These are phyloP conservation scores for Gossypium australe DNA, from an alignment of 345 rosid species.

Conservation along the genomic window DNA sequence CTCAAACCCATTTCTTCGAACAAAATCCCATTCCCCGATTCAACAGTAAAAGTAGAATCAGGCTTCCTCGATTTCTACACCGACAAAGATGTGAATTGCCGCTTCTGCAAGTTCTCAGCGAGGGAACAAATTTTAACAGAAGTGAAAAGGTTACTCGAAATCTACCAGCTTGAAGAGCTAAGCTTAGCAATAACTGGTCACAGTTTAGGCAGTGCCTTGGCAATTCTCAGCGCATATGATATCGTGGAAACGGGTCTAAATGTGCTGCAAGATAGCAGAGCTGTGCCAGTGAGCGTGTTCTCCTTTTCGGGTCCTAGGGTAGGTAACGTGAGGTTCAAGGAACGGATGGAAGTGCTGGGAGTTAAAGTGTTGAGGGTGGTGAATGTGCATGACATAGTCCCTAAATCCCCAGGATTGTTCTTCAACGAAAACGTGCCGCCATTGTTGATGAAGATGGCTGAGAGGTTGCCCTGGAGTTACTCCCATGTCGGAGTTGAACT, in stretches of 20 bases:
- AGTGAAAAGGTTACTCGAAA: constrained; percentile 44
- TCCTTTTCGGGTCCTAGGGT: constrained; percentile 75
- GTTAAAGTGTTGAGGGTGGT: constrained; percentile 77
- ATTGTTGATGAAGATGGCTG: constrained; percentile 44
- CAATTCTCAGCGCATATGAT: constrained; percentile 68
- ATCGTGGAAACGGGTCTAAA: constrained; percentile 60
- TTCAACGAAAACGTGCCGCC: constrained; percentile 48
- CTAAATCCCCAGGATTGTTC: constrained; percentile 68
- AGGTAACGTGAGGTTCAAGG: constrained; percentile 64
- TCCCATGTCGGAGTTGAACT: constrained; percentile 77
- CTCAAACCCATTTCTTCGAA: constrained; percentile 42
- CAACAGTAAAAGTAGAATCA: constrained; percentile 63
- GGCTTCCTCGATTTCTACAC: constrained; percentile 83
- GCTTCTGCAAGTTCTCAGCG: constrained; percentile 59
- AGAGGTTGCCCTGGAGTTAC: constrained; percentile 70
- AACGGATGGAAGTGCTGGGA: constrained; percentile 46
- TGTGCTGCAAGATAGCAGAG: constrained; percentile 26
- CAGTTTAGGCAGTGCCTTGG: constrained; percentile 75
- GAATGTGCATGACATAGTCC: constrained; percentile 61
- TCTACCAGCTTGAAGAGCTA: constrained; percentile 37
- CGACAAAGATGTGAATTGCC: constrained; percentile 51
- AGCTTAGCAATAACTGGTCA: constrained; percentile 85
- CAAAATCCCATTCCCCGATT: constrained; percentile 63
- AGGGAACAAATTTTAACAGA: constrained; percentile 63
- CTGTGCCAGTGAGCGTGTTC: constrained; percentile 46